Conservation (phyloP, 345 rosid species). For the Brassica incana region DNA sequence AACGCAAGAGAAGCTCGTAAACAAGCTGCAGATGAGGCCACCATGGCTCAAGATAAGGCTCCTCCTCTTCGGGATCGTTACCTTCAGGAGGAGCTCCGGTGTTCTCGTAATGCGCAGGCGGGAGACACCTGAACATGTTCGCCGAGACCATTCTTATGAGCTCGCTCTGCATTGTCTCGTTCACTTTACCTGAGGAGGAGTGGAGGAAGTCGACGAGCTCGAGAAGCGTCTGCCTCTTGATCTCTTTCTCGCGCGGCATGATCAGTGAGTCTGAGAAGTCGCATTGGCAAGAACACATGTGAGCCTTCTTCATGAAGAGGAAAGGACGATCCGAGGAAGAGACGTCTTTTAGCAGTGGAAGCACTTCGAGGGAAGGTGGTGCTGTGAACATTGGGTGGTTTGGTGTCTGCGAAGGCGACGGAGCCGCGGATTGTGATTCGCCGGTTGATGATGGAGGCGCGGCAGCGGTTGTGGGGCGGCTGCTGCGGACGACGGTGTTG, state of each 20-base stretch:
- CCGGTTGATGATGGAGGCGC: neutral
- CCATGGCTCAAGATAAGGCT: conserved; percentile 47
- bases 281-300: conserved; percentile 43
- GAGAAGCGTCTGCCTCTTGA: conserved; percentile 43
- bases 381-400: conserved; percentile 35
- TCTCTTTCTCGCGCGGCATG: conserved; percentile 47
- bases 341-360: conserved; percentile 40
- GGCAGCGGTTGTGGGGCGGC: conserved; percentile 19
- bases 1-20: conserved; percentile 47
- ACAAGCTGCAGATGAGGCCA: conserved; percentile 56
- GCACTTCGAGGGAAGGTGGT: conserved; percentile 39
- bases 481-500: conserved; percentile 32
- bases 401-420: conserved; percentile 26
- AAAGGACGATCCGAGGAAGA: conserved; percentile 43
- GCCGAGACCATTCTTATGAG: conserved; percentile 41
- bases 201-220: conserved; percentile 43
- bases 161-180: conserved; percentile 45
- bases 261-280: conserved; percentile 42
- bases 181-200: conserved; percentile 39
- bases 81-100: conserved; percentile 44
- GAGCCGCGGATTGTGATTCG: conserved; percentile 32
- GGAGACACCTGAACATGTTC: conserved; percentile 40
- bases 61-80: conserved; percentile 50
- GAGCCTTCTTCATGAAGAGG: conserved; percentile 43
- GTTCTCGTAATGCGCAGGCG: conserved; percentile 39